phyloP scores from a whole-genome alignment of 2,329 filamentous ascomycete genomes.

The Venturia oleaginea region DNA sequence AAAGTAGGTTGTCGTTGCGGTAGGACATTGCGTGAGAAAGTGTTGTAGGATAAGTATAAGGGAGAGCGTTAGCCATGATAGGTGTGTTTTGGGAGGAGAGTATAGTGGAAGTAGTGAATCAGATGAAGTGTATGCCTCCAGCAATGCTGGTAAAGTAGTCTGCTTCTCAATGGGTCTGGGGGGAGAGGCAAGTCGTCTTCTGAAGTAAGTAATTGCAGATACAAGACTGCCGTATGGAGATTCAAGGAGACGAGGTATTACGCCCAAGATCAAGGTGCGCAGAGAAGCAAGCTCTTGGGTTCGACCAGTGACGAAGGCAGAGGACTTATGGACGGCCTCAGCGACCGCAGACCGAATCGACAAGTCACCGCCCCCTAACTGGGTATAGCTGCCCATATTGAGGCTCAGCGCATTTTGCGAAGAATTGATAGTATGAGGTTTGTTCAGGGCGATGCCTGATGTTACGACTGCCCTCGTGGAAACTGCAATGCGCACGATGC shows the following conservation, averaged over 20 bases:
- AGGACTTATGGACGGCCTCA: not conserved
- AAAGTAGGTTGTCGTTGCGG: not conserved
- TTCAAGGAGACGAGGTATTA: not conserved
- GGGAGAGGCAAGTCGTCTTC: not conserved
- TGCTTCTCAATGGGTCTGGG: not conserved
- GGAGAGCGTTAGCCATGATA: not conserved
- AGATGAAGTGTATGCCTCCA: not conserved
- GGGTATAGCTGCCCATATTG: constrained; percentile 1
- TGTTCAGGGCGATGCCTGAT: not conserved
- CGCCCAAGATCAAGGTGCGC: not conserved
- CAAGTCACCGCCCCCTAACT: not conserved
- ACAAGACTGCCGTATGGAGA: not conserved
- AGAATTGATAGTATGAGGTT: not conserved
- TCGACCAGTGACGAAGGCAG: not conserved
- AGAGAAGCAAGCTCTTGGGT: not conserved
- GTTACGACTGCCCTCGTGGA: not conserved
- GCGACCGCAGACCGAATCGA: not conserved
- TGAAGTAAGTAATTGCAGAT: not conserved
- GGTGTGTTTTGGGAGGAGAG: not conserved
- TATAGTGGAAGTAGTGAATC: not conserved
- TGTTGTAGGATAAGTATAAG: not conserved
- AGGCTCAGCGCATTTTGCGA: constrained; percentile 1
- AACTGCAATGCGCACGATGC: constrained; percentile 1
- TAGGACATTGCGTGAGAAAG: not conserved
- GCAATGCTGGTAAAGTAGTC: not conserved